Conservation (phyloP, 2,329 filamentous ascomycete species). For the Thermomyces lanuginosus region DNA sequence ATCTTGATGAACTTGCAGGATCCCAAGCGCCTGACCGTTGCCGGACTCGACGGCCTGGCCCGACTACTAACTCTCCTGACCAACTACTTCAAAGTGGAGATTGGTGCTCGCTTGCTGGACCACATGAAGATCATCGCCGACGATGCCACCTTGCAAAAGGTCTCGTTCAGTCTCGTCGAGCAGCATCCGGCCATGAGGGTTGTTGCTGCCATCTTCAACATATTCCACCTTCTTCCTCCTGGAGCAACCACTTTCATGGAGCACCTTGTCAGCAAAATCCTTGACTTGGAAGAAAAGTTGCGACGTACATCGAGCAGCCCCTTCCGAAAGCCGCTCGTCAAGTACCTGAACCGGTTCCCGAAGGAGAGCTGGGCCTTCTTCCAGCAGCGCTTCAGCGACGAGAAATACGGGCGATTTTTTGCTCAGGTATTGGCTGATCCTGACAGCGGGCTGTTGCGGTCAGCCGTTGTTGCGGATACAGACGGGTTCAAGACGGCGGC, state of each 20-base stretch:
- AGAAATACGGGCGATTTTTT: conserved; percentile 78
- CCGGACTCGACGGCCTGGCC: conserved; percentile 79
- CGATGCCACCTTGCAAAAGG: conserved; percentile 60
- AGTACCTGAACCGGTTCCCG: conserved; percentile 85
- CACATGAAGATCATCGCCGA: conserved; percentile 87
- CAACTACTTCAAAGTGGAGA: conserved; percentile 98
- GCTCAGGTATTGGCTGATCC: conserved; percentile 67
- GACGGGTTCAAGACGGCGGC: conserved; percentile 52
- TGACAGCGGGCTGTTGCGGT: conserved; percentile 57
- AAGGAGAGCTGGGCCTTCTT: conserved; percentile 75
- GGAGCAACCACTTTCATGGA: conserved; percentile 86
- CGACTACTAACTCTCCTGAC: conserved; percentile 79
- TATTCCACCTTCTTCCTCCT: conserved; percentile 87
- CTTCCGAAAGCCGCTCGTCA: conserved; percentile 77
- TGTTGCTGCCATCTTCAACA: conserved; percentile 84
- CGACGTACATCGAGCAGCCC: conserved; percentile 79
- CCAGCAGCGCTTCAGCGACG: conserved; percentile 60
- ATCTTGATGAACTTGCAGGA: conserved; percentile 96
- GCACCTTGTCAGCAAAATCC: conserved; percentile 72
- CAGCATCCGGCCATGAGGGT: conserved; percentile 88
- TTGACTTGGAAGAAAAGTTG: conserved; percentile 71
- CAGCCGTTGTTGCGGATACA: conserved; percentile 56
- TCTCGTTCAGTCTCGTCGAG: conserved; percentile 88
- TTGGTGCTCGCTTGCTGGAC: conserved; percentile 79
- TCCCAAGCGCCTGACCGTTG: conserved; percentile 71